Percentiles rank a stretch among this genome's conserved stretches.
Evolutionary conservation across 202 grass and related monocot species (phyloP).

Genomic region (Digitaria exilis): DNA sequence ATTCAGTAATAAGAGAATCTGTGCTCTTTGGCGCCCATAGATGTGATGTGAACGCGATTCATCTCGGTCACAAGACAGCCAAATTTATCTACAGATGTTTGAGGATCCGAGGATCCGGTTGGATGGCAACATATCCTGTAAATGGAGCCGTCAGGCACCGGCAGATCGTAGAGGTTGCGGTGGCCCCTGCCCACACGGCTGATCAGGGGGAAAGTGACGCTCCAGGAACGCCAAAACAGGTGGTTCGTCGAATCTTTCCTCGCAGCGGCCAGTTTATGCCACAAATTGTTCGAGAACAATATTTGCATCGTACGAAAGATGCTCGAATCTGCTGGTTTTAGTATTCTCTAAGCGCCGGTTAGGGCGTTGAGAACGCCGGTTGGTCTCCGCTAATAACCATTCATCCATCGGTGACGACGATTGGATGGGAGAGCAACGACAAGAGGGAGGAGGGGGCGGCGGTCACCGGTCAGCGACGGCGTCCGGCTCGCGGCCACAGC

Average conservation of each 20-base stretch:
- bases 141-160: background rate
- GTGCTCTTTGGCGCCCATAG: background rate
- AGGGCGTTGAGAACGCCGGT: background rate
- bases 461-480: slow-evolving; percentile 24
- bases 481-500: slow-evolving; percentile 10
- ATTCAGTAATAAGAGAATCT: background rate
- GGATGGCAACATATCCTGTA: background rate
- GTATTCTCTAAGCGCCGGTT: background rate
- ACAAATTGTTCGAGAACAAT: background rate
- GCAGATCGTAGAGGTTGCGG: background rate
- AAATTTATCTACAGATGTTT: background rate
- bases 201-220: background rate
- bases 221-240: background rate
- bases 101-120: too few relatives aligned
- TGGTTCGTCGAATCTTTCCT: background rate
- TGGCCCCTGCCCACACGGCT: background rate
- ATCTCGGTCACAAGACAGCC: background rate
- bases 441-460: background rate
- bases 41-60: background rate
- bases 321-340: background rate
- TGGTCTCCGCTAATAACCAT: background rate
- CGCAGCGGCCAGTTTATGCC: background rate
- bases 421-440: too few relatives aligned
- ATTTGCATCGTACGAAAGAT: background rate
- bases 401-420: background rate